Evolutionary conservation across 768 basidiomycete species (phyloP).

Genomic region (Russula sp.): DNA sequence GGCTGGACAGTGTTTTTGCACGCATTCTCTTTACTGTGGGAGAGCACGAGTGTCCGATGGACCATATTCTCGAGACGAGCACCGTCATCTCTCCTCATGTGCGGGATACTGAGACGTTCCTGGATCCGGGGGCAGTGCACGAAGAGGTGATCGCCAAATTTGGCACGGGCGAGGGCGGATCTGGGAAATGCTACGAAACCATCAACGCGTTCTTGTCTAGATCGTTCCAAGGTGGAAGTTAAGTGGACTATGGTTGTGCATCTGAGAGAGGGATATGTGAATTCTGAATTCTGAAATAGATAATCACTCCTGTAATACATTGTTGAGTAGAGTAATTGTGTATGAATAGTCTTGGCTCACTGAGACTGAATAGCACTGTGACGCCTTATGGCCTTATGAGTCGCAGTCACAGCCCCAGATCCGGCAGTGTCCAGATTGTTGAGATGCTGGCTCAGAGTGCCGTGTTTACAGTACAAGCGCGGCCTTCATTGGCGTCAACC

Average conservation of each 20-base stretch:
- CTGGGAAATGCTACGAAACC: not conserved
- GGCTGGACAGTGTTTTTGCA: not conserved
- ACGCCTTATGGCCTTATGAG: no score
- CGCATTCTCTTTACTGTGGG: not conserved
- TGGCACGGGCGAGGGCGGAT: not conserved
- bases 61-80: not conserved
- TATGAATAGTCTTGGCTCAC: no score
- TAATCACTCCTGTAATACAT: no score
- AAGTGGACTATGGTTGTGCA: not conserved
- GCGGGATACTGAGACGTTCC: not conserved
- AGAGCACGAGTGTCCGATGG: not conserved
- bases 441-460: no score
- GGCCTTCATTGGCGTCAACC: no score
- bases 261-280: no score
- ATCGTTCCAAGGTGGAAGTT: not conserved
- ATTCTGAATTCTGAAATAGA: no score
- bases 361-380: no score
- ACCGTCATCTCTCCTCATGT: not conserved
- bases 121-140: not conserved
- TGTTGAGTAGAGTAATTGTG: no score
- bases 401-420: no score
- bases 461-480: no score
- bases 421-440: no score
- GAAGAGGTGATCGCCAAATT: slow-evolving; percentile 4
- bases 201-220: not conserved